Conservation (phyloP, 2,329 filamentous ascomycete species). For the Dactylellina parvicollis region DNA sequence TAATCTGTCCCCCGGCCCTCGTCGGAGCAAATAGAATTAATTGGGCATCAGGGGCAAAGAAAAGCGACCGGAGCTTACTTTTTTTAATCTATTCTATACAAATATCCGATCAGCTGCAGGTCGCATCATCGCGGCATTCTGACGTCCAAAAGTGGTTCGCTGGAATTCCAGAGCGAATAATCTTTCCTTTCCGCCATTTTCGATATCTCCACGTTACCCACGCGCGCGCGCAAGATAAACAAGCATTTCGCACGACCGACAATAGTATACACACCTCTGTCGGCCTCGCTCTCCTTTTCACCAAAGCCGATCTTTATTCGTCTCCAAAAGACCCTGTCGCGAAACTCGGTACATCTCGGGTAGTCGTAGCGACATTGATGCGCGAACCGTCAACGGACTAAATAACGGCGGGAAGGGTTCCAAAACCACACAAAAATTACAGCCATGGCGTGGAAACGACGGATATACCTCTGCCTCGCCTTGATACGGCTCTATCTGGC, state of each 20-base stretch:
- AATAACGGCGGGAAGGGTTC: background rate
- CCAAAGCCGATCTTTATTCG: background rate
- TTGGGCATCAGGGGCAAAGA: background rate
- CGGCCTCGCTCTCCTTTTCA: background rate
- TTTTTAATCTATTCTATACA: background rate
- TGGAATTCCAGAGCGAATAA: too few relatives aligned
- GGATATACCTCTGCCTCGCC: constrained; percentile 84
- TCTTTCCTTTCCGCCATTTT: too few relatives aligned
- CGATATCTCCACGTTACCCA: too few relatives aligned
- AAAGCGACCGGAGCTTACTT: background rate
- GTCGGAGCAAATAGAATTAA: background rate
- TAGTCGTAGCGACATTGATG: background rate
- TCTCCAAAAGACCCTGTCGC: background rate
- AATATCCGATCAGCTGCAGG: background rate
- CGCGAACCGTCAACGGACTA: background rate
- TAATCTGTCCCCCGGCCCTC: background rate
- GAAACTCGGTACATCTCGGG: background rate
- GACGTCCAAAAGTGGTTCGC: background rate
- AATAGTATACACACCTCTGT: too few relatives aligned
- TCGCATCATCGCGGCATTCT: background rate
- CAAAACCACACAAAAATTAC: constrained; percentile 56
- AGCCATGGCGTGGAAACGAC: constrained; percentile 78
- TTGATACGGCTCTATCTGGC: constrained; percentile 93
- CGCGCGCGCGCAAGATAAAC: background rate
- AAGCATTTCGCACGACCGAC: background rate